Percentiles rank a stretch among this genome's conserved stretches.
Evolutionary conservation across 257 asterid genomes (phyloP).

Genomic region (Primulina eburnea): DNA sequence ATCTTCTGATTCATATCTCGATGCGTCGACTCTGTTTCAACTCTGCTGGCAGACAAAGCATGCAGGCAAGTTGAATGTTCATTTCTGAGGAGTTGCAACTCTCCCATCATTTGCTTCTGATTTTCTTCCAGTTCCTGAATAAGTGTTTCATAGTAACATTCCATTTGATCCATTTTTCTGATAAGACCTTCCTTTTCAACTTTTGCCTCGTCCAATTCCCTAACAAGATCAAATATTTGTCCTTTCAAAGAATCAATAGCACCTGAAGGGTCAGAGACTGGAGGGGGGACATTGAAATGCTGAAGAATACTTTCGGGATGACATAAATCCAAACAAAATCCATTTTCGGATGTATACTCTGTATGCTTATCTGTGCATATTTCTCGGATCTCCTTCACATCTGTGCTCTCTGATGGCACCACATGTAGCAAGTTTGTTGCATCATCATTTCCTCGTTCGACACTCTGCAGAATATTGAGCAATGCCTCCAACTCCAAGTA

Average conservation of each 20-base stretch:
- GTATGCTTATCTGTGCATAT: constrained; percentile 24
- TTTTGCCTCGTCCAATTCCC: constrained; percentile 90
- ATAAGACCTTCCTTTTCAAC: constrained; percentile 72
- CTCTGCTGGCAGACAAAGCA: constrained; percentile 53
- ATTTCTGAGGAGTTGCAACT: constrained; percentile 69
- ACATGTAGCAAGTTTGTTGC: constrained; percentile 28
- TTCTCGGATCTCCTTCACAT: constrained; percentile 36
- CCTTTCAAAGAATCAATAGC: constrained; percentile 67
- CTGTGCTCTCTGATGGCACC: constrained; percentile 32
- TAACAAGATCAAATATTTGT: constrained; percentile 73
- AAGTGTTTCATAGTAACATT: constrained; percentile 86
- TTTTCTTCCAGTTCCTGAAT: constrained; percentile 89
- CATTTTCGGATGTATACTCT: constrained; percentile 46
- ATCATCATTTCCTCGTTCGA: constrained; percentile 54
- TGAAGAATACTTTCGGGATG: constrained; percentile 68
- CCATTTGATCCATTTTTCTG: constrained; percentile 92
- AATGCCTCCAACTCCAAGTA: constrained; percentile 61
- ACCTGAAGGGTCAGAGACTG: constrained; percentile 48
- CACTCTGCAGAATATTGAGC: constrained; percentile 47
- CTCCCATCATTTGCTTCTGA: constrained; percentile 80
- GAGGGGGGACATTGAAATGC: constrained; percentile 50
- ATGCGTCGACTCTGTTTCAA: constrained; percentile 62
- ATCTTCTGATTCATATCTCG: constrained; percentile 61
- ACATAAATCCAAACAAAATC: constrained; percentile 71
- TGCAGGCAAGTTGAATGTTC: constrained; percentile 83